phyloP scores from a whole-genome alignment of 441 rosid species.

The Euphorbia celastroides region DNA sequence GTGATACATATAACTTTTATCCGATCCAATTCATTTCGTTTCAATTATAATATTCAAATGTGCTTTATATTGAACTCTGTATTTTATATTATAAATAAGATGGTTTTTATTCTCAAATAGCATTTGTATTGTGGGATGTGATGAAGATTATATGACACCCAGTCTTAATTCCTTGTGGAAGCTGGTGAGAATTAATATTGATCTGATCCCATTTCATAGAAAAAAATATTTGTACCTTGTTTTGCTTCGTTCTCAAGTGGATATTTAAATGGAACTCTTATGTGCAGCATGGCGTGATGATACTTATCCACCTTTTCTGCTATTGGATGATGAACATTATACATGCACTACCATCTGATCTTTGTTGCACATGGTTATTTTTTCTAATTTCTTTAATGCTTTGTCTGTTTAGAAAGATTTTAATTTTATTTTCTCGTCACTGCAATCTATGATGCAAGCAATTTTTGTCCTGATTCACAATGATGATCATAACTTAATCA shows the following conservation, averaged over 20 bases:
- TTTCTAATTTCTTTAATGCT: neutral
- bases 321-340: slow-evolving; percentile 41
- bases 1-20: slow-evolving; percentile 19
- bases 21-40: too few species aligned
- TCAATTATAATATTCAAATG: too few species aligned
- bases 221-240: neutral
- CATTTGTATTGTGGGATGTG: slow-evolving; percentile 15
- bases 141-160: slow-evolving; percentile 29
- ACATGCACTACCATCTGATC: slow-evolving; percentile 97
- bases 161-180: slow-evolving; percentile 19
- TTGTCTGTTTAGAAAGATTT: neutral
- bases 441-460: slow-evolving; percentile 60
- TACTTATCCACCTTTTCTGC: slow-evolving; percentile 46
- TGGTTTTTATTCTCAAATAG: too few species aligned
- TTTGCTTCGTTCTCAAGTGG: too few species aligned
- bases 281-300: slow-evolving; percentile 53
- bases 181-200: slow-evolving; percentile 12
- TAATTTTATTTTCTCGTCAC: neutral
- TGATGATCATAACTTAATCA: slow-evolving; percentile 49
- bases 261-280: neutral
- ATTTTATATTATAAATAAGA: too few species aligned
- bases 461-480: slow-evolving; percentile 29
- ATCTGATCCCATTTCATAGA: slow-evolving; percentile 8
- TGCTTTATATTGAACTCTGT: too few species aligned
- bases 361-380: slow-evolving; percentile 26